Evolutionary conservation across 2,329 filamentous ascomycete genomes (phyloP).

Genomic region (Fusarium avenaceum): DNA sequence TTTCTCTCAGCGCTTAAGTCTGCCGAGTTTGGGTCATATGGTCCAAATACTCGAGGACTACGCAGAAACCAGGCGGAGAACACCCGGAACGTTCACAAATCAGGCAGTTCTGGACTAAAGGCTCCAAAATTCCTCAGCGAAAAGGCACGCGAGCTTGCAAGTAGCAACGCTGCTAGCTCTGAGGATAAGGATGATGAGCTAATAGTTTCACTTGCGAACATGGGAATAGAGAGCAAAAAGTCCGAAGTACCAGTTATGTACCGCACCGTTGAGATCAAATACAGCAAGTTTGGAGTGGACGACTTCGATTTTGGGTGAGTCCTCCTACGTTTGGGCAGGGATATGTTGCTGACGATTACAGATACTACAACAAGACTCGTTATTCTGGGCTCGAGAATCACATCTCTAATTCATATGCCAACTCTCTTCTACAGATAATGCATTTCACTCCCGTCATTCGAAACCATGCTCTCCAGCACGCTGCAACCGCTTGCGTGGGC

Average conservation of each 20-base stretch:
- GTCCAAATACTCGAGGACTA: conserved; percentile 79
- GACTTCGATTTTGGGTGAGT: conserved; percentile 95
- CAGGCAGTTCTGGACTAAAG: conserved; percentile 71
- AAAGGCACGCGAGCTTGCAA: conserved; percentile 79
- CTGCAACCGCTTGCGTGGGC: conserved; percentile 84
- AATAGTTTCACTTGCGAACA: conserved; percentile 74
- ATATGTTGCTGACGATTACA: conserved; percentile 54
- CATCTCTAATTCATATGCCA: conserved; percentile 96
- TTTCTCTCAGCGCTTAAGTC: conserved; percentile 77
- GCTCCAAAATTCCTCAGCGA: conserved; percentile 96
- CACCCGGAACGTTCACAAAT: conserved; percentile 73
- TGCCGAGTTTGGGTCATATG: conserved; percentile 82
- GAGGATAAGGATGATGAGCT: conserved; percentile 68
- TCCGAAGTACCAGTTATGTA: conserved; percentile 91
- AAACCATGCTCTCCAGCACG: conserved; percentile 89
- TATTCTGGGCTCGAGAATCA: conserved; percentile 96
- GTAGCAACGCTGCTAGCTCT: conserved; percentile 58
- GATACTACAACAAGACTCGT: conserved; percentile 93
- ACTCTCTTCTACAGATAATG: conserved; percentile 89
- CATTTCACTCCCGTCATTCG: conserved; percentile 90
- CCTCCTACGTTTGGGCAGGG: conserved; percentile 1
- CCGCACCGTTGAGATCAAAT: conserved; percentile 96
- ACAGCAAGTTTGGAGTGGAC: conserved; percentile 98
- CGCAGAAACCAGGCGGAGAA: conserved; percentile 87
- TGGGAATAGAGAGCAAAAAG: conserved; percentile 79